phyloP scores from a whole-genome alignment of 148 eudicot species.

The Arbutus unedo region DNA sequence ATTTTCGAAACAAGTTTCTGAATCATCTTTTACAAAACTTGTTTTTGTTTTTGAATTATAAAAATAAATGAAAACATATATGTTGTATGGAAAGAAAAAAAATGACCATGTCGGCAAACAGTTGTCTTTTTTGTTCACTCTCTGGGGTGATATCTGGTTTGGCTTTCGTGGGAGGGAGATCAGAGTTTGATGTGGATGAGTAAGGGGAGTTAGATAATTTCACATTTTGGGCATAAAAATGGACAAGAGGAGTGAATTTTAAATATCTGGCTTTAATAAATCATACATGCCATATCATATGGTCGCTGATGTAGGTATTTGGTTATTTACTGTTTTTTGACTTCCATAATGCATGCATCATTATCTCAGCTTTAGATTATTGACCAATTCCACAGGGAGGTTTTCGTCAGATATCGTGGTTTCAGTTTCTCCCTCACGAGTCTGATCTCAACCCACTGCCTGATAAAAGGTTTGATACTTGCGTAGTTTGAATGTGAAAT shows the following conservation, averaged over 20 bases:
- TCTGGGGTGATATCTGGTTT: neutral
- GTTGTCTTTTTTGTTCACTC: neutral
- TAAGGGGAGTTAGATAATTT: neutral
- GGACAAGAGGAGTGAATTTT: neutral
- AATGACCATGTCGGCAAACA: neutral
- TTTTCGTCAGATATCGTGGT: slow-evolving; percentile 84
- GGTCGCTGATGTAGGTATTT: neutral
- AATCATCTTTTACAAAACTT: neutral
- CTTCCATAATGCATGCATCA: neutral
- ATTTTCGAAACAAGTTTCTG: neutral
- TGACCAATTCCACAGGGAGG: slow-evolving; percentile 63
- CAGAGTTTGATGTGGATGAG: slow-evolving; percentile 1
- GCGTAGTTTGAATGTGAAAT: neutral
- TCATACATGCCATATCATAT: neutral
- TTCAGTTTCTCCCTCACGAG: slow-evolving; percentile 79
- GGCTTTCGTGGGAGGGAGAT: neutral
- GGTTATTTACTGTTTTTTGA: neutral
- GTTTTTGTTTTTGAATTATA: neutral
- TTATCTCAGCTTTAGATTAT: slow-evolving; percentile 6
- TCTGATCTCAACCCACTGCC: slow-evolving; percentile 50
- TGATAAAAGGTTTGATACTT: slow-evolving; percentile 57
- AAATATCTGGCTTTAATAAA: neutral
- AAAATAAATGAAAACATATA: too few relatives aligned
- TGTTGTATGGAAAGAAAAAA: neutral
- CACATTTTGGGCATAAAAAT: neutral